Conservation (phyloP, 2,329 filamentous ascomycete genomes). For the Domatiomyces globalis region DNA sequence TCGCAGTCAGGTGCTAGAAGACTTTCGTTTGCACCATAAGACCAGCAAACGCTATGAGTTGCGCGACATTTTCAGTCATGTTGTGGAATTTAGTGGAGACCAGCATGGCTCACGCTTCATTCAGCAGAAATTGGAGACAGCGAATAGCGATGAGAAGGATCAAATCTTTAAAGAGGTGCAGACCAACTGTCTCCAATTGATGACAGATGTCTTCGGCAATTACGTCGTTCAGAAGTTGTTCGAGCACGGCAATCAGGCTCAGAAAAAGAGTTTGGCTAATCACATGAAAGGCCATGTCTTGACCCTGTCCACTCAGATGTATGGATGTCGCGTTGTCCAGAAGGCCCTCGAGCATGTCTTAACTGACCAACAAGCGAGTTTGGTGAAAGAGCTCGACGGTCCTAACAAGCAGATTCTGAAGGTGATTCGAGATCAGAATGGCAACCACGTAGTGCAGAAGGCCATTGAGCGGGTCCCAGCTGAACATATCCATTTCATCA, state of each 20-base stretch:
- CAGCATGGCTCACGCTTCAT: conserved; percentile 94
- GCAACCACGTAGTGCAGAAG: conserved; percentile 94
- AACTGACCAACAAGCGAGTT: conserved; percentile 73
- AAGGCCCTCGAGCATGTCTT: conserved; percentile 87
- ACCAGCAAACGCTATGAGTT: conserved; percentile 64
- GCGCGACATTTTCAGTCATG: conserved; percentile 73
- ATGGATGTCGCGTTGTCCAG: conserved; percentile 89
- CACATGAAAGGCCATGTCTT: conserved; percentile 79
- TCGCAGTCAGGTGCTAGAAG: conserved; percentile 60
- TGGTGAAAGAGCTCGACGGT: conserved; percentile 78
- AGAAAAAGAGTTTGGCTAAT: conserved; percentile 74
- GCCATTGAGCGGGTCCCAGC: conserved; percentile 69
- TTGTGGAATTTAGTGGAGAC: conserved; percentile 91
- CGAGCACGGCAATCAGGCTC: conserved; percentile 82
- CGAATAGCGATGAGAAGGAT: conserved; percentile 92
- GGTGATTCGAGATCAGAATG: conserved; percentile 75
- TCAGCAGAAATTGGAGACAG: conserved; percentile 77
- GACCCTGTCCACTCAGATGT: conserved; percentile 71
- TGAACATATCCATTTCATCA: conserved; percentile 70
- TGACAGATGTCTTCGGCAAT: conserved; percentile 95
- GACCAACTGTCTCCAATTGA: conserved; percentile 69
- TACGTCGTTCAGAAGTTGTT: conserved; percentile 98
- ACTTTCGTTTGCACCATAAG: conserved; percentile 64
- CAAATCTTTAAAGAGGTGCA: conserved; percentile 77
- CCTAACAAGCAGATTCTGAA: conserved; percentile 60